Evolutionary conservation across 495 filamentous ascomycete genomes (phyloP).

Genomic region (Aspergillus kassunensis): DNA sequence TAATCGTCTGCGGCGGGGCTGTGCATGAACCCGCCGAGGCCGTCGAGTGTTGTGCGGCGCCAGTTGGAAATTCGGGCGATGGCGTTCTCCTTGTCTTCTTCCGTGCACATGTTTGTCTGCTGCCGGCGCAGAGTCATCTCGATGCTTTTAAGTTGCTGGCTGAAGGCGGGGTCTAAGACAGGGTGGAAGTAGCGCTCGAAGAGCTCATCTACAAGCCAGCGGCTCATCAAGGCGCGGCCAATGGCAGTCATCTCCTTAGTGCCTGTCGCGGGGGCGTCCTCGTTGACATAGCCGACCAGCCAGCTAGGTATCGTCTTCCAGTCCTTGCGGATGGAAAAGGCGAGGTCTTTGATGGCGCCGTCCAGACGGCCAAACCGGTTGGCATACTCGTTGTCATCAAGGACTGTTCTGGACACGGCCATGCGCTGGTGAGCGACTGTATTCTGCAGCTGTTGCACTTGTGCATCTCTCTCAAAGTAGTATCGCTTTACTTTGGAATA

Average conservation of each 20-base stretch:
- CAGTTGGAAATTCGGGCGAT: conserved; percentile 85
- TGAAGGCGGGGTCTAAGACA: conserved; percentile 69
- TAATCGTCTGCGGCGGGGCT: conserved; percentile 59
- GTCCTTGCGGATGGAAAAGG: conserved; percentile 91
- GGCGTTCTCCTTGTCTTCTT: conserved; percentile 87
- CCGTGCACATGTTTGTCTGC: conserved; percentile 63
- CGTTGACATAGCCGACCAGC: conserved; percentile 73
- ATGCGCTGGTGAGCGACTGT: conserved; percentile 93
- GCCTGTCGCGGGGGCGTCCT: conserved; percentile 73
- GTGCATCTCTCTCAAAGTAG: conserved; percentile 92
- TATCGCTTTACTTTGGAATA: conserved; percentile 97
- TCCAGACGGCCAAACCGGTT: conserved; percentile 89
- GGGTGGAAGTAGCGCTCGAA: conserved; percentile 93
- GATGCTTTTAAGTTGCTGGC: conserved; percentile 74
- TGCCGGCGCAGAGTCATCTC: conserved; percentile 81
- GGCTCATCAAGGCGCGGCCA: conserved; percentile 83
- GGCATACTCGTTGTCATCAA: conserved; percentile 93
- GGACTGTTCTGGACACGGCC: conserved; percentile 87
- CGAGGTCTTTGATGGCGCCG: conserved; percentile 88
- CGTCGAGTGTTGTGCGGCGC: conserved; percentile 90
- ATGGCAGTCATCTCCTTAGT: conserved; percentile 97
- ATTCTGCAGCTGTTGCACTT: conserved; percentile 94
- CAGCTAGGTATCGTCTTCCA: conserved; percentile 79
- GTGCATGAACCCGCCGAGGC: conserved; percentile 69
- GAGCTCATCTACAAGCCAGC: conserved; percentile 88